Evolutionary conservation across 768 basidiomycete genomes (phyloP).

Genomic region (Chalciporus piperatus): DNA sequence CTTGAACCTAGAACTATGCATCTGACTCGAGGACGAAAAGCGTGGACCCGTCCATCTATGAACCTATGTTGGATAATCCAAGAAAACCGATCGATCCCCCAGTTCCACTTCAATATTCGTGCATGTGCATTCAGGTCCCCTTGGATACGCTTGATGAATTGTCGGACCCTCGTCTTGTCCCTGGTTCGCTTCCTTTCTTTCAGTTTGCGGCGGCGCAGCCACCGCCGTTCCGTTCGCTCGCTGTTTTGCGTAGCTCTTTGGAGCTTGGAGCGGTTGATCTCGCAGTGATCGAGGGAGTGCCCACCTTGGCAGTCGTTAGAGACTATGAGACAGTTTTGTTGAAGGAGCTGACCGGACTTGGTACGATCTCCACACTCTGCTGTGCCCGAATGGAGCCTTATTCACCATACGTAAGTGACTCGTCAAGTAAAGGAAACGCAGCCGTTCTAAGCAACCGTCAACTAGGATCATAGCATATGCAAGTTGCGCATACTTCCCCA

Average conservation of each 20-base stretch:
- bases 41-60: conserved; percentile 32
- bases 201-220: conserved; percentile 33
- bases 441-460: conserved; percentile 6
- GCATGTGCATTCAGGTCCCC: conserved; percentile 40
- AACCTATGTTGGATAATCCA: conserved; percentile 31
- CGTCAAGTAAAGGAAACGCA: no score
- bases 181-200: conserved; percentile 38
- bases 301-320: conserved; percentile 43
- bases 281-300: conserved; percentile 41
- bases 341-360: conserved; percentile 38
- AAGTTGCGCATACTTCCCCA: conserved; percentile 51
- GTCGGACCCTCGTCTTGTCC: conserved; percentile 39
- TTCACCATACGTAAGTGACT: conserved; percentile 26
- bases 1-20: background rate
- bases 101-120: conserved; percentile 42
- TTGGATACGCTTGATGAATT: conserved; percentile 44
- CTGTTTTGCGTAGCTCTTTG: conserved; percentile 35
- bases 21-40: conserved; percentile 14
- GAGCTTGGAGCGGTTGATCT: conserved; percentile 40
- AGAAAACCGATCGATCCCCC: conserved; percentile 42
- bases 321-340: conserved; percentile 40
- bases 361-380: conserved; percentile 36
- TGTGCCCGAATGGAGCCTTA: conserved; percentile 34
- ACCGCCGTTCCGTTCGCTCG: conserved; percentile 42
- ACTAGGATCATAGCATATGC: conserved; percentile 47